Conservation (phyloP, 164 flowering plant genomes). For the Tetracentron sinense region DNA sequence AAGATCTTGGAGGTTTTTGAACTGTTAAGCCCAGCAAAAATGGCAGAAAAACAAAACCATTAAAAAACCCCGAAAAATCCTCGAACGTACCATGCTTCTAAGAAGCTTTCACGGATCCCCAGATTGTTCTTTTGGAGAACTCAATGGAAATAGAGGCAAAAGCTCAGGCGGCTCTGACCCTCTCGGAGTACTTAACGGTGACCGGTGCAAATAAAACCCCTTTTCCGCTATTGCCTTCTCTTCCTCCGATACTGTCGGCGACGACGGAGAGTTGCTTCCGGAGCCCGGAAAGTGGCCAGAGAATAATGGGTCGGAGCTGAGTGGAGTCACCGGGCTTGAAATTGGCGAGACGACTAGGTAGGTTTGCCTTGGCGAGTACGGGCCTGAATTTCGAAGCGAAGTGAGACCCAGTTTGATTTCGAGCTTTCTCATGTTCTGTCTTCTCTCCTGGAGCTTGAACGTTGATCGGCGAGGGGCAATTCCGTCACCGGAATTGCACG, state of each 20-base stretch:
- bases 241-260: slow-evolving; percentile 34
- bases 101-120: too few relatives aligned
- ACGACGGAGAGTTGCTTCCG: slow-evolving; percentile 28
- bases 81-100: too few relatives aligned
- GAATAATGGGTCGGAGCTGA: slow-evolving; percentile 27
- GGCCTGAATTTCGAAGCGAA: slow-evolving; percentile 18
- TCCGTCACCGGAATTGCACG: slow-evolving; percentile 12
- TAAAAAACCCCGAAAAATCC: too few relatives aligned
- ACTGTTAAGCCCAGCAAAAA: too few relatives aligned
- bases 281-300: slow-evolving; percentile 15
- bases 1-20: too few relatives aligned
- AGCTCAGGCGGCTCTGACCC: too few relatives aligned
- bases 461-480: slow-evolving; percentile 37
- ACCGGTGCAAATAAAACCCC: slow-evolving; percentile 45
- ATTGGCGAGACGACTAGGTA: slow-evolving; percentile 22
- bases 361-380: slow-evolving; percentile 16
- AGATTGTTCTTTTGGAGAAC: too few relatives aligned
- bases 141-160: too few relatives aligned
- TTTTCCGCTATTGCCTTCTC: slow-evolving; percentile 43
- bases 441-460: slow-evolving; percentile 51
- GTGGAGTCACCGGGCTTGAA: slow-evolving; percentile 44
- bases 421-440: slow-evolving; percentile 44
- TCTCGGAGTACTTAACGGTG: too few relatives aligned
- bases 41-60: too few relatives aligned
- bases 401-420: slow-evolving; percentile 44